Evolutionary conservation across 345 rosid species (phyloP).

Genomic region (Moricandia arvensis): DNA sequence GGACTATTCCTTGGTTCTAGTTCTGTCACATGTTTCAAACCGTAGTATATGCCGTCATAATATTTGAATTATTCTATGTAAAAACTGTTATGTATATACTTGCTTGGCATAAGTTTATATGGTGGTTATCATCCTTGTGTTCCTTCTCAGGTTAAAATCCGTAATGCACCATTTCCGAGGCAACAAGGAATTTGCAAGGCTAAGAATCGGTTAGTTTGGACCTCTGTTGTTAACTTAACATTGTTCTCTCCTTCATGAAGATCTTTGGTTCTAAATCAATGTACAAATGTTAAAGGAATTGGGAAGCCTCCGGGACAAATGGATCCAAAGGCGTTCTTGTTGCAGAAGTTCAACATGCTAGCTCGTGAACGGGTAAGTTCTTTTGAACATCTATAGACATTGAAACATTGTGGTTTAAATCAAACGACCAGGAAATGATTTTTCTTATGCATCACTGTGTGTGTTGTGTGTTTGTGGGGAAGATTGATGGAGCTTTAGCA

Average conservation of each 20-base stretch:
- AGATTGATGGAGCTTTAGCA: conserved; percentile 71
- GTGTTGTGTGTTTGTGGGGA: neutral
- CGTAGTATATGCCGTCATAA: neutral
- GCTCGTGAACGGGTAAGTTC: conserved; percentile 62
- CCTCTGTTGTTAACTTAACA: neutral
- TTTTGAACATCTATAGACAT: neutral
- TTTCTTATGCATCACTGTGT: too few relatives aligned
- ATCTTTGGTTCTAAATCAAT: neutral
- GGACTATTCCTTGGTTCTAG: neutral
- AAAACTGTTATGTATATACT: neutral
- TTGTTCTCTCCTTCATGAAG: too few relatives aligned
- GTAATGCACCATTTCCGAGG: conserved; percentile 75
- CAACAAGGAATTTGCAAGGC: conserved; percentile 80
- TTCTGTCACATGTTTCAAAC: conserved; percentile 2
- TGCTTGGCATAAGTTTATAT: neutral
- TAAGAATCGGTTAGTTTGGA: conserved; percentile 69
- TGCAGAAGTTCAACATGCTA: conserved; percentile 71
- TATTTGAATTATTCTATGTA: neutral
- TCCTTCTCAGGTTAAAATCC: conserved; percentile 55
- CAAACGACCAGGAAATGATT: neutral
- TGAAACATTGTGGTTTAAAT: neutral
- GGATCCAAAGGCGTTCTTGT: conserved; percentile 94
- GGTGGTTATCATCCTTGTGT: neutral
- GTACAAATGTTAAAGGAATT: conserved; percentile 47
- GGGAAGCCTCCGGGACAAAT: conserved; percentile 92